Base-by-base conservation (phyloP, 768 basidiomycete genomes). In the Tricholoma furcatifolium region DNA sequence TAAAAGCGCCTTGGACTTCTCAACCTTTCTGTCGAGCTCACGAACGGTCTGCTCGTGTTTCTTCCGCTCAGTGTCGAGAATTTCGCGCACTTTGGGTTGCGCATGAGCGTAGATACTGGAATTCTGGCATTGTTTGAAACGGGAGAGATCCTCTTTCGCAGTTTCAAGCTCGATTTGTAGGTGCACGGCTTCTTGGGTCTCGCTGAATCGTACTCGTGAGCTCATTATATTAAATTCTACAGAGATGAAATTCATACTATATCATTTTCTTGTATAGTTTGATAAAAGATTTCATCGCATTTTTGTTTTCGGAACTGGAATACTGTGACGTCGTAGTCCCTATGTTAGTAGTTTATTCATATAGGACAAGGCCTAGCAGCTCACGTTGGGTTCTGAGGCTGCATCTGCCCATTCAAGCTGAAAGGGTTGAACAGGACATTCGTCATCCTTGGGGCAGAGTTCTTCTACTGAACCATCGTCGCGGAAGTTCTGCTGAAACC, bases 131-230 rank as follows among this genome's bases (percentile, higher is more conserved):
- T n/a, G 40, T 30, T 55, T 59, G 54, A 54, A 55, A 11, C 46
- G 46, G 18, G 30, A 24, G 27, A 59, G 38, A 9, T 39, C 24
- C 17, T 51, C 30, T 17, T 49, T 35, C 7, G 54, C 54, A 24
- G n/a, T 30, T 7, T 48, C 39, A 12, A 55, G 57, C 43, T 59
- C 57, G 15, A 47, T 45, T 32, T 59, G 50, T 9, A 55, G 32
- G 12, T 47, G 50, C 11, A 55, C 47, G 9, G 54, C 54, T 10
- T 42, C 18, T 36, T 53, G 47, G 3, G 32, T 40, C 2, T 23
- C 24, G 4, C 57, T 59, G 15, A 14, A 32, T 12, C 2, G 10
- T 8, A 43, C n/a, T 32, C 18, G 17, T 32, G 32, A 45, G 20
- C 15, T 35, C 31, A 14, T 20, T 34, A 8, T 34, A 7, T 12